Percentiles rank a stretch among this genome's conserved stretches.
phyloP scores from a whole-genome alignment of 2,329 filamentous ascomycete genomes.

The Cytospora chrysosperma region DNA sequence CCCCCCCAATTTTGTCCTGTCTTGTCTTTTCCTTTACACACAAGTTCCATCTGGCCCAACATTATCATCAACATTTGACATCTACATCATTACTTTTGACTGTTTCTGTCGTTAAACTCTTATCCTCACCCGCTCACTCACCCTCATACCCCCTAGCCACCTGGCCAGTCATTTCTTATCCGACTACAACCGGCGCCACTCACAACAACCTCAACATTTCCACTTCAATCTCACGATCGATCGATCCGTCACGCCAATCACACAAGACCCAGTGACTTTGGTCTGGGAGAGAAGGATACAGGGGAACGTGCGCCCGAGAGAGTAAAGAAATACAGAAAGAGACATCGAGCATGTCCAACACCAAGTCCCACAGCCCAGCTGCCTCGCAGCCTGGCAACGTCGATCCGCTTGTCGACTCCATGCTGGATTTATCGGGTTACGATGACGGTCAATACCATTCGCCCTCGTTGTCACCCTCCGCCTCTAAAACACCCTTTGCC shows the following conservation, averaged over 20 bases:
- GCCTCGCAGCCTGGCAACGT: constrained; percentile 39
- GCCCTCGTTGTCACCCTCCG: constrained; percentile 57
- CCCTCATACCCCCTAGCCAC: not conserved
- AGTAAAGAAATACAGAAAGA: not conserved
- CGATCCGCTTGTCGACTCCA: constrained; percentile 54
- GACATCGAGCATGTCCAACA: constrained; percentile 27
- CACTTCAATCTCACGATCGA: not conserved
- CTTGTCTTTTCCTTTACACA: not conserved
- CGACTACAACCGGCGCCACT: not conserved
- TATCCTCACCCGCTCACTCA: not conserved
- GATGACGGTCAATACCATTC: constrained; percentile 59
- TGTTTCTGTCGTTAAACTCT: not conserved
- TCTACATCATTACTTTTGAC: not conserved
- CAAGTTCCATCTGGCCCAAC: not conserved
- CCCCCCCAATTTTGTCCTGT: not conserved
- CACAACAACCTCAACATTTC: not conserved
- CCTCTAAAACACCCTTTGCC: constrained; percentile 52
- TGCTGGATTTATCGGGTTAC: constrained; percentile 63
- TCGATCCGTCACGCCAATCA: not conserved
- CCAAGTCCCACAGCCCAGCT: constrained; percentile 30
- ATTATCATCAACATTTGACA: not conserved
- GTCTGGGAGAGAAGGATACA: not conserved
- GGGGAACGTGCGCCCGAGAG: not conserved
- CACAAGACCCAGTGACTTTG: not conserved
- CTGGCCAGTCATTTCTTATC: not conserved